Percentiles rank a stretch among this genome's conserved stretches.
These are phyloP conservation scores for Candida nanaspora DNA, from an alignment of 805 yeast genomes.

Conservation along the genomic window DNA sequence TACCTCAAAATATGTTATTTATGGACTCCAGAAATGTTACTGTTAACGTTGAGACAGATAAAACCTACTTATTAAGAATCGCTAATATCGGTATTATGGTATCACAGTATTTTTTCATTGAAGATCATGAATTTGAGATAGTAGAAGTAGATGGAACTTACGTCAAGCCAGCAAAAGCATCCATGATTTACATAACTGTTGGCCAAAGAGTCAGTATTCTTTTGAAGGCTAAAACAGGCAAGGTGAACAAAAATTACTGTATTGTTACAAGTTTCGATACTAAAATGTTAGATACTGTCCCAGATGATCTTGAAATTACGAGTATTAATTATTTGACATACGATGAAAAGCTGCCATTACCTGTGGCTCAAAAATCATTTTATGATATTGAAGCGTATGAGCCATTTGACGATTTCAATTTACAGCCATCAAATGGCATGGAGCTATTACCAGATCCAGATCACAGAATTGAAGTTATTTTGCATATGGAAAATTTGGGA, in stretches of 20 bases:
- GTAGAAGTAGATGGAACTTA: conserved; percentile 73
- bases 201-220: conserved; percentile 79
- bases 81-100: conserved; percentile 67
- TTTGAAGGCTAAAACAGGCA: conserved; percentile 42
- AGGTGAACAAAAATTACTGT: conserved; percentile 42
- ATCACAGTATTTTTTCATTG: conserved; percentile 61
- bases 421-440: conserved; percentile 31
- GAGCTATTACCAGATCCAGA: conserved; percentile 54
- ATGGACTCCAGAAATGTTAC: conserved; percentile 58
- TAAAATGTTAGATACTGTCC: conserved; percentile 65
- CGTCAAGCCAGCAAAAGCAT: conserved; percentile 49
- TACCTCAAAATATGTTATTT: conserved; percentile 59
- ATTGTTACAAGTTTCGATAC: conserved; percentile 57
- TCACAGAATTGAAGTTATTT: conserved; percentile 48
- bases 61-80: conserved; percentile 58
- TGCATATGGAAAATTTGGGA: conserved; percentile 61
- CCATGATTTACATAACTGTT: conserved; percentile 57
- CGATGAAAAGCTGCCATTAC: conserved; percentile 24
- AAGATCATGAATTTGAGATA: conserved; percentile 63
- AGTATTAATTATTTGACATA: conserved; percentile 53
- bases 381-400: conserved; percentile 19
- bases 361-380: conserved; percentile 9
- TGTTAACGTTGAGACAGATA: conserved; percentile 47
- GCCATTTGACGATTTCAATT: conserved; percentile 39
- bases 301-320: conserved; percentile 46